Evolutionary conservation across 768 basidiomycete species (phyloP), one percentile per base, ranked within the genome.

Genomic region (Lentinus brumalis): DNA sequence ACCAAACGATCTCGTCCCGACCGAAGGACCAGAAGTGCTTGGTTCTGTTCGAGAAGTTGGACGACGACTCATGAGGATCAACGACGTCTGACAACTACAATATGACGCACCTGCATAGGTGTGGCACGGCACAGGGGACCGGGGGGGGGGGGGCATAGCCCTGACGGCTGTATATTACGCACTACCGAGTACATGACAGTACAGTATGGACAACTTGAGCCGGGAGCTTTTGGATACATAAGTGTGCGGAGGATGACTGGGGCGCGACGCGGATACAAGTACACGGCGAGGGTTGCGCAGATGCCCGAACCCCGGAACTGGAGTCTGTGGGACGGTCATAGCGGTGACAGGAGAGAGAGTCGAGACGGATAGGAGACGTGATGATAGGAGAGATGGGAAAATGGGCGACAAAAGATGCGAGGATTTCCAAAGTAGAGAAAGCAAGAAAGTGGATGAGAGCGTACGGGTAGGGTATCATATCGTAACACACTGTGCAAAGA

Each of bases 11-110:
- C 35, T 52, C 61, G 14, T 64, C 67, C 6, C 62, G 67, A 3
- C 67, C 67, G 6, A 68, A 61, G 49, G 65, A 53, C 5, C 67
- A 64, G 56, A 64, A 39, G 31, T 68, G 67, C 32, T 44, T 64
- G 21, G 16, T 68, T 10, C 30, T 53, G 3, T 68, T 70, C 30
- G 73, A 74, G 31, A 53, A 65, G 39, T 15, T 21, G 5, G 42
- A 44, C 7, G 52, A 53, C 4, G 18, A 11, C 18, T 26, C n/a
- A 29, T 30, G 26, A 29, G 30, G 16, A 18, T 35, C 31, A 35
- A 35, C 11, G 35, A 35, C 7, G 35, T 11, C 35, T 35, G 35
- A 11, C 35, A 35, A 11, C 35, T 6, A 35, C 35, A 11, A 35
- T 7, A 6, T 35, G 7, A 35, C 35, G 7, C 35, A 35, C 35